Evolutionary conservation across 805 yeast species (phyloP), one percentile per base, ranked within the genome.

Genomic region (Pichia phayaonensis): DNA sequence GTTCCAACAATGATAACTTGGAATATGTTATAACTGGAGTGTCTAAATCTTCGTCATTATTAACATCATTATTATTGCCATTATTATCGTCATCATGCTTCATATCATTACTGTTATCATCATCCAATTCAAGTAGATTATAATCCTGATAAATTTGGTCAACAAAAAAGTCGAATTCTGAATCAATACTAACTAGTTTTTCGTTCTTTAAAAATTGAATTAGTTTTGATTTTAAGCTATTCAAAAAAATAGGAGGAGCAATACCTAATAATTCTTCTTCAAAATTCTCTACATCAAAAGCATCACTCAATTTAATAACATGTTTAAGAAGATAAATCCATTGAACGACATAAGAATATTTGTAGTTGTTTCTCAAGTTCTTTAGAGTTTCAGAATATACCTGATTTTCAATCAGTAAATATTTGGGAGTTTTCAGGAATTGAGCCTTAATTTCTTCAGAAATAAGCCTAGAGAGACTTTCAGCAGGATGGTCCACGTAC

Each of bases 221-320:
- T 47, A 77, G 62, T 26, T 72, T 72, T 10, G 65, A 53, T 47
- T 77, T 72, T 34, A 80, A 67, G 51, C 69, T 74, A 50, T 71
- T 70, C 47, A 80, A 66, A 44, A 71, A 63, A 18, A 40, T 31
- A 1, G 68, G 64, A 16, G 75, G 77, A 1, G 69, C 67, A 22
- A 73, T 54, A 16, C 75, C 75, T 24, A 80, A 66, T 15, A 83
- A 65, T 56, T 83, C 89, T 57, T 81, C 81, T 58, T 83, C 89
- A 53, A 82, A 73, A 20, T 75, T 66, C 51, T 80, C 83, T 8
- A 75, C 74, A 57, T 81, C 84, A 56, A 82, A 78, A 13, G 70
- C 70, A 48, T 81, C 86, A 8, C 70, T 67, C 48, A 83, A 61
- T 56, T 72, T 77, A 36, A 81, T 61, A 45, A 72, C 70, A 23